Base-by-base conservation (phyloP, 2,329 filamentous ascomycete species). In the Cladorrhinum sp. region DNA sequence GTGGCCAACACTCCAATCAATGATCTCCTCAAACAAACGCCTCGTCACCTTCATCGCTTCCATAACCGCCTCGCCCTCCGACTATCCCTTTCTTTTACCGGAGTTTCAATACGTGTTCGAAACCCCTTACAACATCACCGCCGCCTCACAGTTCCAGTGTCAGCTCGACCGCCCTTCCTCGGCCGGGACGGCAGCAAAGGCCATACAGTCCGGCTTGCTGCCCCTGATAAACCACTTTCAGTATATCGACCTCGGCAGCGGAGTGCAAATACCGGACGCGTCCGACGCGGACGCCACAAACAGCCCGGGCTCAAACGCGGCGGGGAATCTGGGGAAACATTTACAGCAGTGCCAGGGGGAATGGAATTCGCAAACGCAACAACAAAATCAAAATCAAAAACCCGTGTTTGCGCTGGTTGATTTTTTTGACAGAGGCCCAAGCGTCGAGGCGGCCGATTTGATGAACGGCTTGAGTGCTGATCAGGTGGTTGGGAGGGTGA, bases 181-280 rank as follows among this genome's bases (percentile, higher is more conserved):
- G 5, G 75, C 86, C 33, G 72, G 74, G 21, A 71, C 77, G 2
- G 80, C 81, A 54, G 69, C 81, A 16, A 69, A 78, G 1, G 89
- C 88, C 1, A 70, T 89, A 24, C 70, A 77, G 0, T 79, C 80
- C 1, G 83, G 83, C 66, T 81, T 85, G 67, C 81, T 95, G 72
- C 85, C 90, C 24, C 78, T 95, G 9, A 81, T 91, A 77, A 95
- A 95, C 79, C 91, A 95, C 76, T 94, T 95, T 78, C 81, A 89
- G 57, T 87, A 93, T 77, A 76, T 80, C 60, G 74, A 71, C 4
- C 71, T 86, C 21, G 72, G 77, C n/a, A 79, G 78, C 62, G 83
- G 91, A 68, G 75, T 83, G 65, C 77, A 85, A 46, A 46, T 46
- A 46, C 88, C 89, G 1, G 83, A 89, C 66, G 77, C 82, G n/a